Evolutionary conservation across 2,329 filamentous ascomycete genomes (phyloP).

Genomic region (Fusarium keratoplasticum): DNA sequence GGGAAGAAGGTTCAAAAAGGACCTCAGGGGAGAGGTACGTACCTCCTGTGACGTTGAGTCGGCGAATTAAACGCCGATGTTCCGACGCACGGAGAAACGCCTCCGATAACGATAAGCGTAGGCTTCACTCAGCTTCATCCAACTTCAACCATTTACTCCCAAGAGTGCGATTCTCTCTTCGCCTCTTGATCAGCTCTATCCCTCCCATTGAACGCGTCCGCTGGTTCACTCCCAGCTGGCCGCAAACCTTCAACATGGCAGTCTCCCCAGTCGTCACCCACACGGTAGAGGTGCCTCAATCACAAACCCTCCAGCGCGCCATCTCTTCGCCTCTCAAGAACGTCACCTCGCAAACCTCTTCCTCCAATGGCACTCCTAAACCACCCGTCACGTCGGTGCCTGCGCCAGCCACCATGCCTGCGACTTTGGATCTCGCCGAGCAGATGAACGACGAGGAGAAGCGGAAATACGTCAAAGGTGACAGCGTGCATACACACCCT

Average conservation of each 20-base stretch:
- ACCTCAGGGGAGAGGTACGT: background rate
- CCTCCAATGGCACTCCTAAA: slow-evolving; percentile 60
- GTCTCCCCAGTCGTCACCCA: slow-evolving; percentile 60
- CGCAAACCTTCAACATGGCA: slow-evolving; percentile 52
- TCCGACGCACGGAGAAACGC: slow-evolving; percentile 19
- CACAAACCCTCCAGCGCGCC: slow-evolving; percentile 45
- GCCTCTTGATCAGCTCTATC: background rate
- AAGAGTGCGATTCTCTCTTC: background rate
- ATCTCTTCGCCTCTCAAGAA: slow-evolving; percentile 60
- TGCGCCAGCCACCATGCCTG: slow-evolving; percentile 47
- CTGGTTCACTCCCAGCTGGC: slow-evolving; percentile 20
- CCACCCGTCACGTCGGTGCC: slow-evolving; percentile 47
- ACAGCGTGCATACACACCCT: too few relatives aligned
- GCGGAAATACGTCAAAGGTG: slow-evolving; percentile 90
- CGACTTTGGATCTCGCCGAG: slow-evolving; percentile 74
- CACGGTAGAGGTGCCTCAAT: slow-evolving; percentile 48
- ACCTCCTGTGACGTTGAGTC: background rate
- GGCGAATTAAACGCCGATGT: slow-evolving; percentile 26
- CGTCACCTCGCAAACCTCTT: slow-evolving; percentile 45
- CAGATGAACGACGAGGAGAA: slow-evolving; percentile 86
- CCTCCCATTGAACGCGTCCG: background rate
- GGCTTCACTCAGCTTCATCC: slow-evolving; percentile 18
- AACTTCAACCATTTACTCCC: background rate
- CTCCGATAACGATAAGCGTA: slow-evolving; percentile 27
- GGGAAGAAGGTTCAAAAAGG: too few relatives aligned